phyloP scores from a whole-genome alignment of 768 basidiomycete genomes.

The Chalciporus piperatus region DNA sequence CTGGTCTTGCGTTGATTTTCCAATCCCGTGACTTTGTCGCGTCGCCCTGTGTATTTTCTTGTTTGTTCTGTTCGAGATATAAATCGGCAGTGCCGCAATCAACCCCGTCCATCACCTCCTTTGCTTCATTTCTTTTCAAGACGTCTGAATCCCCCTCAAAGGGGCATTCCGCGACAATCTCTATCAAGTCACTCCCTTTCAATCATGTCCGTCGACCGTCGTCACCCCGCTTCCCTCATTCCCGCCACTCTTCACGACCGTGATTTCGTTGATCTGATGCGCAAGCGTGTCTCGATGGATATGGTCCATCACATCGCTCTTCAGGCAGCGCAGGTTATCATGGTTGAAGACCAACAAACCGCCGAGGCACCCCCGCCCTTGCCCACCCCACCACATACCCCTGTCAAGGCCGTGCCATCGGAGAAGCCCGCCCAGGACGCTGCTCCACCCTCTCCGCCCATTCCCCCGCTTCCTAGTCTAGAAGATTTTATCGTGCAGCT shows the following conservation, averaged over 20 bases:
- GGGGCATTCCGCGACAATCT: slow-evolving; percentile 21
- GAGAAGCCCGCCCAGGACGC: slow-evolving; percentile 29
- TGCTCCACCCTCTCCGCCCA: slow-evolving; percentile 24
- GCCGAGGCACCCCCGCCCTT: slow-evolving; percentile 36
- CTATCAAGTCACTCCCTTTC: slow-evolving; percentile 34
- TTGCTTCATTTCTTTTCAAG: slow-evolving; percentile 20
- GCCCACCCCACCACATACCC: slow-evolving; percentile 70
- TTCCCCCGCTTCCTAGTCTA: slow-evolving; percentile 56
- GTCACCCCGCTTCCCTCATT: slow-evolving; percentile 80
- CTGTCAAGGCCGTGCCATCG: slow-evolving; percentile 44
- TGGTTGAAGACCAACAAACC: slow-evolving; percentile 48
- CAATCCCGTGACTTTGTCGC: slow-evolving; percentile 30
- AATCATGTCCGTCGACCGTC: slow-evolving; percentile 38
- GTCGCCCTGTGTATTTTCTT: slow-evolving; percentile 18
- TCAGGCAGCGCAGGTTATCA: slow-evolving; percentile 73
- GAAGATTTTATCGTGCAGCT: slow-evolving; percentile 83
- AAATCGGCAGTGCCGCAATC: slow-evolving; percentile 7
- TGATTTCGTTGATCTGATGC: slow-evolving; percentile 74
- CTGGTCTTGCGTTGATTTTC: slow-evolving; percentile 15
- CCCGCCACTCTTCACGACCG: slow-evolving; percentile 76
- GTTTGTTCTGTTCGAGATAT: not conserved
- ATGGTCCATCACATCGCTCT: slow-evolving; percentile 87
- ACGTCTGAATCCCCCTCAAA: not conserved
- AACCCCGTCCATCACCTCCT: not conserved
- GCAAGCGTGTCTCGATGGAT: slow-evolving; percentile 71